Base-by-base conservation (phyloP, 2,329 filamentous ascomycete species). In the Colletotrichum liriopes region DNA sequence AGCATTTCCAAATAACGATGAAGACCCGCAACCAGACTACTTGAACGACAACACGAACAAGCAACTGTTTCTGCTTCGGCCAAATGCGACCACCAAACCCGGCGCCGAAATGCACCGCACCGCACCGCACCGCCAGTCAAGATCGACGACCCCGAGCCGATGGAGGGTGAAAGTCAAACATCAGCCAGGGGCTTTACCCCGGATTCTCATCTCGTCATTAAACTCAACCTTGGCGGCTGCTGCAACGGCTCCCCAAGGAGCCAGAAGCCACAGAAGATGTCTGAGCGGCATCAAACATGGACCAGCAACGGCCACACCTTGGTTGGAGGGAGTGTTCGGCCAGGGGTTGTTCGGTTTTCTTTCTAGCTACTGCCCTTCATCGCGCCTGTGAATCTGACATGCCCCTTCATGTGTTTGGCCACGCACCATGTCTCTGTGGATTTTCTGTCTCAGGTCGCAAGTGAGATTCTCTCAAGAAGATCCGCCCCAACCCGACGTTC, bases 351-450 rank as follows among this genome's bases (percentile, higher is more conserved):
- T 41, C 29, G 18, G 9, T 12, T 16, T 37, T 47, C 64, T 39
- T 49, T 12, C 7, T 8, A 51, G 41, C 54, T 32, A 20, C n/a
- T 37, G 43, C 4, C 49, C 54, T 18, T 59, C 39, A 5, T 43
- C 29, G 54, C 32, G 29, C 29, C 41, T 23, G 41, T 41, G 64
- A 39, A 67, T 29, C 29, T 63, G 49, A 49, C 52, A 45, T 61
- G 23, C 35, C 11, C 47, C n/a, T 41, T 45, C 26, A 39, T 43
- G 20, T 29, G 43, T 18, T 32, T 35, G 43, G 29, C 45, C 29
- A 20, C 47, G 51, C 26, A 14, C 52, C 20, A 58, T 78, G 77
- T 83, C 58, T 45, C 80, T 32, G 32, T 26, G 37, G 43, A n/a
- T 59, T n/a, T 52, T 35, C 12, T 70, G 26, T 29, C 41, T 39